Base-by-base conservation (phyloP, 1,139 yeast genomes). In the Blastobotrys serpentis region DNA sequence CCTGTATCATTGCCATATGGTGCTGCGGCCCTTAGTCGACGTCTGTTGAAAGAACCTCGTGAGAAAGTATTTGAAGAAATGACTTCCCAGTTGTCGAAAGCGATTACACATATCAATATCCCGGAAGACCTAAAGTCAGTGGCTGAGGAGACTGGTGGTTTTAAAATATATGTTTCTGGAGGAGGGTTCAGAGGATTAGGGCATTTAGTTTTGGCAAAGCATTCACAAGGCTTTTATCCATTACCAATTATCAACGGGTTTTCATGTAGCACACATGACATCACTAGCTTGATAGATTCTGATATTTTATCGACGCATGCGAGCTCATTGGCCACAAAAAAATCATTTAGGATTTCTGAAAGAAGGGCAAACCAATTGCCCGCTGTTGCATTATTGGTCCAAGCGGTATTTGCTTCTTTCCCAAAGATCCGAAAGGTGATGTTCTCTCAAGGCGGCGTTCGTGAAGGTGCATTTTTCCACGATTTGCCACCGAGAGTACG, bases 171-270 rank as follows among this genome's bases (percentile, higher is more conserved):
- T 59, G 77, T 82, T 4, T 79, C 84, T 54, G 87, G 87, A 39
- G 86, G 86, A 46, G 87, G 86, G 0, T 69, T 81, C 45, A 70
- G 87, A 55, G 85, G 84, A 2, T 68, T 82, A 48, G 86, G 86
- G 0, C 81, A 79, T 62, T 63, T 80, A 33, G 58, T 81, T 6
- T 67, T 82, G 43, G 73, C 82, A 1, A 51, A 55, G 19, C 77
- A 76, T 55, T 69, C 71, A 36, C 72, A 71, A n/a, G 76, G 78
- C 50, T 81, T 82, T 4, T 76, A 78, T 21, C 78, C 78, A 52
- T 46, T 67, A 14, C 81, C 86, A 0, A 78, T 81, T 43, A 79
- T 82, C 44, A 81, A 81, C 57, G 87, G 87, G 6, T 80, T 76
- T 56, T 75, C 84, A 1, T 75, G 82, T 48, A 71, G 81, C 1